Base-by-base conservation (phyloP, 2,329 filamentous ascomycete species). In the Pyrenochaeta sp. region DNA sequence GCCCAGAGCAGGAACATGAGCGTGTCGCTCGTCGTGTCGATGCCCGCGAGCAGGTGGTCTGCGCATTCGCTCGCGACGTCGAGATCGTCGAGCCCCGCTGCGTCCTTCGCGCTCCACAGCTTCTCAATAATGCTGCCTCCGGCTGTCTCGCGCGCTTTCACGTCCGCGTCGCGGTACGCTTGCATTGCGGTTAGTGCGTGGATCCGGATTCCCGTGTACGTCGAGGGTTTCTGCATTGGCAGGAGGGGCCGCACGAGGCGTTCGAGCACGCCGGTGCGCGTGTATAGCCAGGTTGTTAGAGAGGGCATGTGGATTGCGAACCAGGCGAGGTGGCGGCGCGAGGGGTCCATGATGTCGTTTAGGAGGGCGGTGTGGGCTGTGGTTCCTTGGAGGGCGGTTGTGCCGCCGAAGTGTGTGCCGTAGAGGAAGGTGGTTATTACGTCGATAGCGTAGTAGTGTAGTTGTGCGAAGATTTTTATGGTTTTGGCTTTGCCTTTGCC, bases 371-470 rank as follows among this genome's bases (percentile, higher is more conserved):
- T 63, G 54, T 80, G 69, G 9, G 41, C 35, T 10, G 54, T 26
- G 15, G 63, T 60, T 1, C 77, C 77, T 10, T 52, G 50, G 7
- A 81, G 50, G 0, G 77, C 74, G 21, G 61, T 58, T 0, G 79
- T 81, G 3, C 65, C 72, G 3, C 77, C 78, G 45, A 53, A 42
- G 7, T 36, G 51, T 2, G 61, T 52, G 2, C 79, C 79, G 43
- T 81, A 82, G 0, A 82, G 57, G 35, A 82, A 81, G 4, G 72
- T 68, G 0, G 79, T 80, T 46, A 82, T 81, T 35, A 66, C 73
- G 56, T 83, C 79, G 9, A 83, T 65, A 8, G 76, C 76, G 59
- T 76, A 82, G 57, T 77, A 82, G 58, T 82, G 79, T 15, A 82
- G 61, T 36, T 68, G 77, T 2, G 58, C 57, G 48, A 81, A 81